Conservation (phyloP, 1,139 yeast species). For the Pichia norvegensis region DNA sequence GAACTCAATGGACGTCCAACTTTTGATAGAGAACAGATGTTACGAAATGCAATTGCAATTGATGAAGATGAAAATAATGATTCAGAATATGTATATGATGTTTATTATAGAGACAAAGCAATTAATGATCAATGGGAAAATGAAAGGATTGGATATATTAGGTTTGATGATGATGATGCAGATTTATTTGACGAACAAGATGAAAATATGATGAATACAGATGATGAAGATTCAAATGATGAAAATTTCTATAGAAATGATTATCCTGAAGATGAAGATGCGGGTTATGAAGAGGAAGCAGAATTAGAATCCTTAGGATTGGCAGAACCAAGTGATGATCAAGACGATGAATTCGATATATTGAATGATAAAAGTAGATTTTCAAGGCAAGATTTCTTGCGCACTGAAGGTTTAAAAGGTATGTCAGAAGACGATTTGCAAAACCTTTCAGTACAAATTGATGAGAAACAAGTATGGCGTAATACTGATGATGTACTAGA, state of each 20-base stretch:
- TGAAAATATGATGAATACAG: slow-evolving; percentile 36
- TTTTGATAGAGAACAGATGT: slow-evolving; percentile 8
- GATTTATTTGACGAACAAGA: slow-evolving; percentile 42
- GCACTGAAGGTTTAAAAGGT: slow-evolving; percentile 24
- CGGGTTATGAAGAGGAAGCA: slow-evolving; percentile 24
- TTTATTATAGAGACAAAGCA: slow-evolving; percentile 56
- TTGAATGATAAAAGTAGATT: slow-evolving; percentile 27
- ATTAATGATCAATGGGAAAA: slow-evolving; percentile 41
- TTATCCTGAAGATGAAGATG: slow-evolving; percentile 90
- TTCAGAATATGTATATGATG: slow-evolving; percentile 85
- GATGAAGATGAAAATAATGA: slow-evolving; percentile 28
- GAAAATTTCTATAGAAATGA: slow-evolving; percentile 90
- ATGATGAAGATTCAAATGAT: slow-evolving; percentile 77
- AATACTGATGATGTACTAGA: slow-evolving; percentile 24
- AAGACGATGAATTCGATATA: slow-evolving; percentile 32
- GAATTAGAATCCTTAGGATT: slow-evolving; percentile 15
- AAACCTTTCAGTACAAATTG: slow-evolving; percentile 27
- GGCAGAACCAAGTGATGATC: slow-evolving; percentile 32
- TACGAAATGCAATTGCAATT: slow-evolving; percentile 1
- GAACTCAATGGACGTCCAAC: slow-evolving; percentile 8
- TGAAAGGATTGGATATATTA: slow-evolving; percentile 56
- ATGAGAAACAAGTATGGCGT: slow-evolving; percentile 10
- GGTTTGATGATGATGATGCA: slow-evolving; percentile 61
- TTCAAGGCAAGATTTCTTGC: slow-evolving; percentile 21
- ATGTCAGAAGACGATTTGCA: slow-evolving; percentile 27